These are phyloP conservation scores for Coemansia pectinata DNA, from an alignment of 192 early-diverging fungal species.

Conservation along the genomic window DNA sequence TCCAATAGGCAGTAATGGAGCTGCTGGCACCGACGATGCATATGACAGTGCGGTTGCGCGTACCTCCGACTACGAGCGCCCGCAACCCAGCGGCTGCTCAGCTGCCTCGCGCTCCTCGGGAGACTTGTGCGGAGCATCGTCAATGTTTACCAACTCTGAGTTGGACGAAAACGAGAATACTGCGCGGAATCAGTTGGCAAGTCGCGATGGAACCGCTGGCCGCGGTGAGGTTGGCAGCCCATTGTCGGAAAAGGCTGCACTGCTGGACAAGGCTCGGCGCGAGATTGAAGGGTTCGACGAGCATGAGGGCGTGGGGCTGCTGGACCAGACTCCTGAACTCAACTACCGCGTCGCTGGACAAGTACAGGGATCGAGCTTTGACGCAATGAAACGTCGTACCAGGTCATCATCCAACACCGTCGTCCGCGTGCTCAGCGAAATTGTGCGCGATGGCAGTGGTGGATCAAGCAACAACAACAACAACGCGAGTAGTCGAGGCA, in stretches of 20 bases:
- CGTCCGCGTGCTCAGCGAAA: conserved; percentile 43
- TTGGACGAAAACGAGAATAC: conserved; percentile 15
- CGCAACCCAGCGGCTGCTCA: background rate
- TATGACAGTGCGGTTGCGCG: background rate
- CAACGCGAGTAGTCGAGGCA: conserved; percentile 4
- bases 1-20: background rate
- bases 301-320: conserved; percentile 50
- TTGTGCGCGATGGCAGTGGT: conserved; percentile 37
- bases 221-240: background rate
- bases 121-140: conserved; percentile 35
- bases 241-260: conserved; percentile 34
- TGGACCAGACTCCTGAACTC: conserved; percentile 51
- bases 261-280: conserved; percentile 36
- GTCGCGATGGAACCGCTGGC: background rate
- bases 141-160: conserved; percentile 45
- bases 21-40: background rate
- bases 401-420: conserved; percentile 48
- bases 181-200: background rate
- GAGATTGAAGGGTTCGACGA: conserved; percentile 49
- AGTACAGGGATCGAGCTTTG: conserved; percentile 15
- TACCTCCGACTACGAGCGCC: background rate
- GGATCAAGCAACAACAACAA: conserved; percentile 8
- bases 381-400: conserved; percentile 32
- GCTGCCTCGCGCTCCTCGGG: conserved; percentile 12
- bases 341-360: conserved; percentile 41